Evolutionary conservation across 2,329 filamentous ascomycete species (phyloP), one percentile per base, ranked within the genome.

Genomic region (Cadophora malorum): DNA sequence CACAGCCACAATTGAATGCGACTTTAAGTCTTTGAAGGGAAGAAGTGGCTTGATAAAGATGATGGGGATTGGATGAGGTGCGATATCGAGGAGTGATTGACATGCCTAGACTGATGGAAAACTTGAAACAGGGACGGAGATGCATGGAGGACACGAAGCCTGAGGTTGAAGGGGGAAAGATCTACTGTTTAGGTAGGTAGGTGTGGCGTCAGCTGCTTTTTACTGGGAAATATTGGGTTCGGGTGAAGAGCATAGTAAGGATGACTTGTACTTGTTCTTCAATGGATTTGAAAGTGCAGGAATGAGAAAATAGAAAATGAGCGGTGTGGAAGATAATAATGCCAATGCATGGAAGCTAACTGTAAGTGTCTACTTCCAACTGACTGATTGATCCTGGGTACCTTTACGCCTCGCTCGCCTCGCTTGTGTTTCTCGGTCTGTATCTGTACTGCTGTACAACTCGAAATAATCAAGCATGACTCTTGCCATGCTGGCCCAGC

Each of bases 1-100:
- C 66, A 67, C 66, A 63, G 66, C 66, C 66, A 67, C 66, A 62
- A 2, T 64, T 6, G 25, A 25, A 12, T 25, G 25, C 19, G 50
- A n/a, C 41, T 47, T 47, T n/a, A n/a, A n/a, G n/a, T n/a, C n/a
- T n/a, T n/a, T 47, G 16, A 6, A 47, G 28, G 12, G 19, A 21
- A 49, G n/a, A 23, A 45, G 41, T 16, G 25, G 47, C 19, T 38
- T 35, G 63, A 33, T 14, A 41, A 16, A 50, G 52, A 33, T 33
- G 45, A 23, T 23, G n/a, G 16, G 28, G 47, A 50, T 63, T 60
- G 58, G 53, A 19, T 65, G 45, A 25, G 45, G 38, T 21, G 23
- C 31, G 5, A 25, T 53, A 53, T 12, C 21, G 50, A 55, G 23
- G 4, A 16, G 8, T n/a, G 50, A 28, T 55, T 8, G 50, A 33